These are phyloP conservation scores for Backusella morwellensis DNA, from an alignment of 192 early-diverging fungal species.

Conservation along the genomic window DNA sequence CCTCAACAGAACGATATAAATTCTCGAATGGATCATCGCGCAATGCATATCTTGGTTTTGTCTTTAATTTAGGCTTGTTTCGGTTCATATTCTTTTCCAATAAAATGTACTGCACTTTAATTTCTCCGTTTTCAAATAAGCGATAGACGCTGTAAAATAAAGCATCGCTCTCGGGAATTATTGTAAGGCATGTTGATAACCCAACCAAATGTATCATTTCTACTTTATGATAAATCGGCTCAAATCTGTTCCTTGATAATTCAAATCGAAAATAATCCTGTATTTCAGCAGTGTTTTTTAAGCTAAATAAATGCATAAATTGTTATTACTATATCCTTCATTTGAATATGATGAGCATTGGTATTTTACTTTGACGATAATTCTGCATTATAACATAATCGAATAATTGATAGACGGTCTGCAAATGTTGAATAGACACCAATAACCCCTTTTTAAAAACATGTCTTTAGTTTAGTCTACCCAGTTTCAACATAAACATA, in stretches of 20 bases:
- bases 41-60: neutral
- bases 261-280: neutral
- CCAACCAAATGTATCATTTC: neutral
- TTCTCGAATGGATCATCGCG: neutral
- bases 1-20: neutral
- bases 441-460: neutral
- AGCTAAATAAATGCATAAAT: neutral
- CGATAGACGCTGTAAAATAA: neutral
- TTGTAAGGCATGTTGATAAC: neutral
- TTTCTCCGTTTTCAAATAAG: neutral
- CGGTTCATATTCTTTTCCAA: neutral
- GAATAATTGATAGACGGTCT: neutral
- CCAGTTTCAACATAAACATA: neutral
- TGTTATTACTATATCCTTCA: neutral
- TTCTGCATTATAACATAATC: neutral
- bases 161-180: neutral
- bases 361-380: neutral
- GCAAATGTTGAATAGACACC: neutral
- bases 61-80: neutral
- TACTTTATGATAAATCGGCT: neutral
- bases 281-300: neutral
- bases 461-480: neutral
- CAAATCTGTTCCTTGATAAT: neutral
- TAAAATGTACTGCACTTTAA: neutral
- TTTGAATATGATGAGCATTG: neutral